Percentiles rank a stretch among this genome's conserved stretches.
Evolutionary conservation across 2,329 filamentous ascomycete species (phyloP).

Genomic region (Fusarium nematophilum): DNA sequence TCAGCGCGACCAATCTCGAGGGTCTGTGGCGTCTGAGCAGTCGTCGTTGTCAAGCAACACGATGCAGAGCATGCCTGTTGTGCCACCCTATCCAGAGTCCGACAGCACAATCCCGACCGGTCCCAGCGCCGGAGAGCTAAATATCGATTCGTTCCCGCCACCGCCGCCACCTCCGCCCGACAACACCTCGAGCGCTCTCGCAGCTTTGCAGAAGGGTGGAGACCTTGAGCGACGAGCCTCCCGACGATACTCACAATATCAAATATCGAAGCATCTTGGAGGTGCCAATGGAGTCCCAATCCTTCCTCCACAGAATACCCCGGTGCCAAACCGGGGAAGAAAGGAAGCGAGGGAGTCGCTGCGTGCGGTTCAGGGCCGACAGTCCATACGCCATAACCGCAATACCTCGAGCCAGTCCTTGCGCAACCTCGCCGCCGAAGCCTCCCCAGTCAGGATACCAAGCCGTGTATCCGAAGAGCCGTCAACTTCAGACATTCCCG

Average conservation of each 20-base stretch:
- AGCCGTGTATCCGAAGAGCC: constrained; percentile 73
- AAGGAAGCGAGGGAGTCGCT: constrained; percentile 85
- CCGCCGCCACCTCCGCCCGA: constrained; percentile 76
- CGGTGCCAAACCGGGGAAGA: constrained; percentile 85
- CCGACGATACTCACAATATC: constrained; percentile 92
- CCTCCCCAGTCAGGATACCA: constrained; percentile 70
- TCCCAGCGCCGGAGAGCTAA: constrained; percentile 57
- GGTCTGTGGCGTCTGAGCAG: constrained; percentile 65
- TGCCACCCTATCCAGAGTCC: constrained; percentile 77
- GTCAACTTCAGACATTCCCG: constrained; percentile 32
- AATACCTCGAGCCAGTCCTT: constrained; percentile 58
- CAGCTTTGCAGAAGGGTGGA: constrained; percentile 89
- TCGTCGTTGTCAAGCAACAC: constrained; percentile 79
- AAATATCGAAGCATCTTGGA: constrained; percentile 94
- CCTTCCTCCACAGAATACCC: constrained; percentile 84
- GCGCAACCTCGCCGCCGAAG: constrained; percentile 59
- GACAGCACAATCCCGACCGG: constrained; percentile 62
- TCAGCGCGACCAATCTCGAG: constrained; percentile 63
- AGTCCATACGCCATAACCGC: constrained; percentile 62
- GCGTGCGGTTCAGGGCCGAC: constrained; percentile 70
- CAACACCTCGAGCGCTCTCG: constrained; percentile 88
- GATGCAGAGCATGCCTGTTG: constrained; percentile 80
- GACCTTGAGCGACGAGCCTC: constrained; percentile 94
- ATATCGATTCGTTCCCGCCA: constrained; percentile 75
- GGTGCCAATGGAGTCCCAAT: constrained; percentile 86